Base-by-base conservation (phyloP, 129 eudicot species). In the Escallonia herrerae region DNA sequence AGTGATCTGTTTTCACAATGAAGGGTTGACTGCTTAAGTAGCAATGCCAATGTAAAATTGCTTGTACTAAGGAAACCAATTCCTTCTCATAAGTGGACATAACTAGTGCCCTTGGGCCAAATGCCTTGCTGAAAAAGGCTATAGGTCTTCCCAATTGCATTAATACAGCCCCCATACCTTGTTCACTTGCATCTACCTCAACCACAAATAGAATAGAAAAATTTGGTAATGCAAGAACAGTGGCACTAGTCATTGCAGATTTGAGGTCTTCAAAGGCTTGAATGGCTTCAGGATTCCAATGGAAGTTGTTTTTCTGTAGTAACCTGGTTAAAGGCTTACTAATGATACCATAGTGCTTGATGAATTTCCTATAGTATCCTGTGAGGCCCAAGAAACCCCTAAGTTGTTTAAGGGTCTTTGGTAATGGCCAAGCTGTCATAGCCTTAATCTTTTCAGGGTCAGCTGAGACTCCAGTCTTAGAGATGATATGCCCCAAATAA, bases 51-150 rank as follows among this genome's bases (percentile, higher is more conserved):
- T 74, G 66, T 1, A 14, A 9, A 0, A 74, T 41, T 0, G 61
- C 78, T 6, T 39, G 41, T 1, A 69, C 56, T 5, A 75, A 62
- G 12, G 79, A 63, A 41, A 3, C 54, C 0, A 71, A 4, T 15
- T 63, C 76, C 3, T 45, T 43, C 3, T 61, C 10, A 22, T 22
- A 22, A 22, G 33, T 22, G 33, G 33, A 22, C 33, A 22, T 22
- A 22, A 1, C 33, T 22, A 22, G 39, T 64, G 37, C 40, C 5
- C 78, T n/a, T 5, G 66, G 12, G 0, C 66, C 60, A 0, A 73
- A 8, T 1, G 51, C 22, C 6, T 60, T 40, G 9, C 65, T 72
- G 38, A 74, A 48, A 50, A 47, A 74, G 6, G 48, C 50, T 2
- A 74, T 7, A 0, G 66, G 71, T 0, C 22, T 67, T 1, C 33